phyloP scores from a whole-genome alignment of 2,329 filamentous ascomycete genomes.

The Hymenoscyphus albidus region DNA sequence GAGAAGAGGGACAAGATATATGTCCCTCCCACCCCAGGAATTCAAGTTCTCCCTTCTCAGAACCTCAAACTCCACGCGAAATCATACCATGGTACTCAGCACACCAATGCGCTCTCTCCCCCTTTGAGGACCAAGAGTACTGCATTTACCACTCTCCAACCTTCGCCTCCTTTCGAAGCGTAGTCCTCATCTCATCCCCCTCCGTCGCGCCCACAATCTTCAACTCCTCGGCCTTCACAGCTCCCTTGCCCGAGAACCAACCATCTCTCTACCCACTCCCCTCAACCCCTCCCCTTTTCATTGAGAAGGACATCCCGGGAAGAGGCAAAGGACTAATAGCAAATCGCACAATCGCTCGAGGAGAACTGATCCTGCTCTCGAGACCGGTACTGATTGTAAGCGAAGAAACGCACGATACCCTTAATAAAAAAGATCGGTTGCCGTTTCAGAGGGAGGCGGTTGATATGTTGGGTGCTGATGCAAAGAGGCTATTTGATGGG shows the following conservation, averaged over 20 bases:
- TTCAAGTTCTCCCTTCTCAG: background rate
- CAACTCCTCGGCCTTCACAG: background rate
- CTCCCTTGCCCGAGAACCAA: background rate
- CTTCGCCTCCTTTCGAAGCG: background rate
- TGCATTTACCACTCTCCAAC: background rate
- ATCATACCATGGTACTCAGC: background rate
- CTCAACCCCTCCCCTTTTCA: background rate
- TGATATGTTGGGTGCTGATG: background rate
- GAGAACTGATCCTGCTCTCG: slow-evolving; percentile 13
- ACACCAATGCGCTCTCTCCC: background rate
- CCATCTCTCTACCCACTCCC: background rate
- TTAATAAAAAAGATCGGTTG: background rate
- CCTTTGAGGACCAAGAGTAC: background rate
- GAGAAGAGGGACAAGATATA: background rate
- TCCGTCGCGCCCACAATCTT: background rate
- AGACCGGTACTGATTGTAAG: slow-evolving; percentile 14
- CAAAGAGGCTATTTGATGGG: slow-evolving; percentile 3
- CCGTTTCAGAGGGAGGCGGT: slow-evolving; percentile 1
- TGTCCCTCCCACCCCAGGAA: background rate
- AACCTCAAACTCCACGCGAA: background rate
- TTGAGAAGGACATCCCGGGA: slow-evolving; percentile 9
- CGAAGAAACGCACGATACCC: slow-evolving; percentile 5
- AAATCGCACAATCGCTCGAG: slow-evolving; percentile 13
- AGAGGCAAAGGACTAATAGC: slow-evolving; percentile 14
- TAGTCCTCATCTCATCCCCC: background rate